Evolutionary conservation across 352 stramenopile genomes (phyloP).

Genomic region (Pythium sp.): DNA sequence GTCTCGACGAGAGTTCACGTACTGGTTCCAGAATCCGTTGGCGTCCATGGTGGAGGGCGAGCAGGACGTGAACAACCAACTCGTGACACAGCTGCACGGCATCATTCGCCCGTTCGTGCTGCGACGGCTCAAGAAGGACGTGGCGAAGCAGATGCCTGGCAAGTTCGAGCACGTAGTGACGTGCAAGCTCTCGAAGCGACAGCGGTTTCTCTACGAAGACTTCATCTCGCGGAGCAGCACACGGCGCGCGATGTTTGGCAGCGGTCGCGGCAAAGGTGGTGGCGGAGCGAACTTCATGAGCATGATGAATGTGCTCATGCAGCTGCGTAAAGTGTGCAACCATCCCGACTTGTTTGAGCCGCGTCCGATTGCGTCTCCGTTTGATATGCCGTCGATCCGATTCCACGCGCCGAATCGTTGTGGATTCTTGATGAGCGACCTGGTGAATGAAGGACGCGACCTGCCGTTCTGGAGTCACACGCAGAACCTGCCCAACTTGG

Average conservation of each 20-base stretch:
- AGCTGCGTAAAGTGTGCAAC: constrained; percentile 97
- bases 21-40: constrained; percentile 98
- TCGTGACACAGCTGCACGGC: constrained; percentile 94
- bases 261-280: constrained; percentile 87
- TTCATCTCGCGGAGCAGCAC: constrained; percentile 96
- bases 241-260: constrained; percentile 84
- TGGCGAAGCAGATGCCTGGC: constrained; percentile 95
- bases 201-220: constrained; percentile 98
- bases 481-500: constrained; percentile 41
- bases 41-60: constrained; percentile 75
- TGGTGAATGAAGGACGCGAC: constrained; percentile 30
- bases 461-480: constrained; percentile 37
- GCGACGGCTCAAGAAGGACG: constrained; percentile 96
- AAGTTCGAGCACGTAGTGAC: constrained; percentile 98
- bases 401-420: constrained; percentile 34
- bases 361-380: constrained; percentile 94
- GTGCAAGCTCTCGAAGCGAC: constrained; percentile 92
- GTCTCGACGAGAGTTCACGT: constrained; percentile 93
- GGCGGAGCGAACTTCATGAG: constrained; percentile 90
- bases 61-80: constrained; percentile 75
- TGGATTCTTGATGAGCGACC: constrained; percentile 42
- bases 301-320: constrained; percentile 99
- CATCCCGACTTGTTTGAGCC: constrained; percentile 98
- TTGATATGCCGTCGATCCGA: constrained; percentile 64
- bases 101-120: constrained; percentile 99